A percentile compares a stretch with the other conserved stretches of the same genome.
Evolutionary conservation across 169 alveolate species (phyloP).

Genomic region (Eimeria praecox): DNA sequence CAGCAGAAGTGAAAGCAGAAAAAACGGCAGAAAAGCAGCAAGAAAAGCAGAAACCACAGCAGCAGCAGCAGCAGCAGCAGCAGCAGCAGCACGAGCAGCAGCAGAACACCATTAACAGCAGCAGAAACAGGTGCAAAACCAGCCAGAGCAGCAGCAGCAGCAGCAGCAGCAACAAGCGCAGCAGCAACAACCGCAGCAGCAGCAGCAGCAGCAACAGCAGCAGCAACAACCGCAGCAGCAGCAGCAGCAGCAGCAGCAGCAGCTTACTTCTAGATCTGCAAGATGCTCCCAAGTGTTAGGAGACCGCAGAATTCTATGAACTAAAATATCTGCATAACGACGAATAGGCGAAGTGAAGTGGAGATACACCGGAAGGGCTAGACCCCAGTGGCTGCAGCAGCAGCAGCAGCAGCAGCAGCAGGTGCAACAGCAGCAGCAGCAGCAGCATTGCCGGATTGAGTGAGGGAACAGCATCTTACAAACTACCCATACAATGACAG

Average conservation of each 20-base stretch:
- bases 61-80: constrained; percentile 46
- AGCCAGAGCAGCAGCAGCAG: constrained; percentile 21
- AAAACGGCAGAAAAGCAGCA: background rate
- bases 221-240: background rate
- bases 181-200: constrained; percentile 45
- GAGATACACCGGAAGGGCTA: constrained; percentile 97
- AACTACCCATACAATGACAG: background rate
- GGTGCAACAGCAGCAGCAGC: constrained; percentile 3
- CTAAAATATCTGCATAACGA: constrained; percentile 98
- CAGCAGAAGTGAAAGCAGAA: background rate
- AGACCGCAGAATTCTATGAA: constrained; percentile 93
- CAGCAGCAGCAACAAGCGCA: constrained; percentile 40
- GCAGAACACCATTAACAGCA: background rate
- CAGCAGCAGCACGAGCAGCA: background rate
- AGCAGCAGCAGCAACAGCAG: constrained; percentile 21
- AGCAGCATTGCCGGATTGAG: background rate
- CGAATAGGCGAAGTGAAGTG: constrained; percentile 99
- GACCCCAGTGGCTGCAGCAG: constrained; percentile 96
- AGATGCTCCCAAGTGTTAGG: background rate
- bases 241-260: constrained; percentile 1
- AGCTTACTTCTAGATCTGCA: constrained; percentile 46
- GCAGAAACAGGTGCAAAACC: background rate
- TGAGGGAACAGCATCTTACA: background rate
- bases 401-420: constrained; percentile 74
- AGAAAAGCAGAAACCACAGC: constrained; percentile 39